Evolutionary conservation across 1,139 yeast genomes (phyloP), one percentile per base, ranked within the genome.

Genomic region (Lodderomyces oxycetoniae): DNA sequence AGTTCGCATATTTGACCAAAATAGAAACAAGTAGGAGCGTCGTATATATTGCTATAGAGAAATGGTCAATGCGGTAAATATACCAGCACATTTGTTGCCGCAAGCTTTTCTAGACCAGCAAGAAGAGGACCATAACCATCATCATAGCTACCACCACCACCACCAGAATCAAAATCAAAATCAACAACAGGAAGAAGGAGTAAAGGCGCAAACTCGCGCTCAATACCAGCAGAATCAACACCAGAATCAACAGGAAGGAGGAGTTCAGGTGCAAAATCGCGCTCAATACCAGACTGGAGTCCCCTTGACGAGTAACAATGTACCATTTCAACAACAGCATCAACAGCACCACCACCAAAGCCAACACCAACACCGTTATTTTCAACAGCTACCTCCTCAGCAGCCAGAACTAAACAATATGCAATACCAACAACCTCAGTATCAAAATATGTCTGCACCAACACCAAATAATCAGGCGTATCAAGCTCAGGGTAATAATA

Each of bases 41-140:
- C n/a, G n/a, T n/a, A n/a, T n/a, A n/a, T n/a, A n/a, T n/a, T n/a
- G n/a, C n/a, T n/a, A n/a, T n/a, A n/a, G 8, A 10, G 17, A 17
- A 14, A 30, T 30, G 32, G 36, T 29, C 7, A 35, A 36, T 24
- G 30, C 36, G 4, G 37, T 42, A 13, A 42, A 42, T 26, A 26
- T 63, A 25, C 69, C 69, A 4, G 54, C 60, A 11, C 69, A 63
- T 45, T 53, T 63, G 37, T 44, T 63, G 32, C 69, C 69, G 2
- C 63, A 50, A 44, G 52, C 55, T 4, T 55, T 53, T 43, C 42
- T 55, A 33, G 31, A 39, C 11, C 45, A 42, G 31, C 44, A 37
- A 26, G 17, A 35, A 6, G 33, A 30, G 24, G 29, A 27, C 5
- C 22, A 26, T 24, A 23, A 30, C 12, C 35, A 28, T 19, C 40